These are phyloP conservation scores for Coleophoma cylindrospora DNA, from an alignment of 2,329 filamentous ascomycete species.

Conservation along the genomic window DNA sequence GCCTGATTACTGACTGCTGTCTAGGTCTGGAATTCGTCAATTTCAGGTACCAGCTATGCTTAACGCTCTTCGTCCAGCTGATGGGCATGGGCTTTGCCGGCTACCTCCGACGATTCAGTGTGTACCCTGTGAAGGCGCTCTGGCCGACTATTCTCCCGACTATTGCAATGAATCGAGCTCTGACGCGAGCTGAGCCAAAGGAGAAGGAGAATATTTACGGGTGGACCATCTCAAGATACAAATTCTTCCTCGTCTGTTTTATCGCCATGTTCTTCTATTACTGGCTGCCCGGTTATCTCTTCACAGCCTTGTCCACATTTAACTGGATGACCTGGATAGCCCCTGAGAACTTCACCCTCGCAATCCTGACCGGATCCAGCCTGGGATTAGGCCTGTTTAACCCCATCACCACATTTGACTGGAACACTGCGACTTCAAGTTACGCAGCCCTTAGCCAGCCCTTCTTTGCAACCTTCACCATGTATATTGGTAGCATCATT, in stretches of 20 bases:
- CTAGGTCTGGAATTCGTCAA: conserved; percentile 23
- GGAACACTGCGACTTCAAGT: conserved; percentile 32
- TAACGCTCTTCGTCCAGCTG: conserved; percentile 20
- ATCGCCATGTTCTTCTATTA: conserved; percentile 13
- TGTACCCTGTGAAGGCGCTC: conserved; percentile 11
- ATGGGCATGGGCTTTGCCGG: conserved; percentile 15
- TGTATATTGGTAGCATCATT: conserved; percentile 23
- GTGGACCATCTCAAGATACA: conserved; percentile 14
- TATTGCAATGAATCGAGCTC: conserved; percentile 12
- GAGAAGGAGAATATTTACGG: conserved; percentile 7
- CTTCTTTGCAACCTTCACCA: conserved; percentile 24
- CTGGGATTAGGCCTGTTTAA: conserved; percentile 40
- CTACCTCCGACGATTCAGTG: conserved; percentile 10
- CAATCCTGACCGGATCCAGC: conserved; percentile 36
- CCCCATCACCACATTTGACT: conserved; percentile 45
- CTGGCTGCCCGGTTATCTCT: conserved; percentile 23
- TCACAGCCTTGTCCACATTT: conserved; percentile 25
- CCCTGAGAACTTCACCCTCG: conserved; percentile 22
- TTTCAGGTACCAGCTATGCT: conserved; percentile 33
- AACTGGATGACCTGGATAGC: conserved; percentile 20
- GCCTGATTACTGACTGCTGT: too few species aligned
- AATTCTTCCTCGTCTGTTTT: conserved; percentile 10
- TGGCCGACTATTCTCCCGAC: conserved; percentile 11
- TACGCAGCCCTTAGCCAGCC: conserved; percentile 29
- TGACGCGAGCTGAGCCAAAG: conserved; percentile 6